Conservation (phyloP, 352 stramenopile genomes). For the Peronospora farinosa region DNA sequence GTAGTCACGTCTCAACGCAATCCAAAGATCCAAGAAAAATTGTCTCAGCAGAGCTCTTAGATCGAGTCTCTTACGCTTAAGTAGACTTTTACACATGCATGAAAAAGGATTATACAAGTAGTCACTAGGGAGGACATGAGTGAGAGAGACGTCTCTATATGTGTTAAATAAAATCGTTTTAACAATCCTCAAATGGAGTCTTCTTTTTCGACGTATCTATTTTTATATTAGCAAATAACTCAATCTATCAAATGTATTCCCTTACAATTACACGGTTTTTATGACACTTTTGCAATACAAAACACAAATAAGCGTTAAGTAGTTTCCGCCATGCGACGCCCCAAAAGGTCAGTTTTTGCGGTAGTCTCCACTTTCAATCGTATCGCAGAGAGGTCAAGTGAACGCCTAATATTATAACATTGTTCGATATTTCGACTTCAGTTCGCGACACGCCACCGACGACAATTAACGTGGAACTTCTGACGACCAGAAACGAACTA, state of each 20-base stretch:
- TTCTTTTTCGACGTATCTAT: not conserved
- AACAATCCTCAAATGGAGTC: not conserved
- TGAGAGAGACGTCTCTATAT: too few species aligned
- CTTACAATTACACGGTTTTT: not conserved
- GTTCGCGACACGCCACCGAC: constrained; percentile 20
- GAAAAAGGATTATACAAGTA: not conserved
- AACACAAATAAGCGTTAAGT: not conserved
- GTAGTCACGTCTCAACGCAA: not conserved
- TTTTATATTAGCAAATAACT: too few species aligned
- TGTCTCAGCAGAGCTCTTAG: not conserved
- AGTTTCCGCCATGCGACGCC: constrained; percentile 3
- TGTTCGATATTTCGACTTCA: constrained; percentile 22
- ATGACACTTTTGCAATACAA: not conserved
- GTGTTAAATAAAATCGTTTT: too few species aligned
- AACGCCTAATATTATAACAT: not conserved
- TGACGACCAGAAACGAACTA: not conserved
- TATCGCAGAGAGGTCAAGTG: constrained; percentile 1
- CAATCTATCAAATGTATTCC: not conserved
- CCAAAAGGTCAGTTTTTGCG: constrained; percentile 3
- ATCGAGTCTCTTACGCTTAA: not conserved
- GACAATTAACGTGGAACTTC: constrained; percentile 7
- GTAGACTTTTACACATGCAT: not conserved
- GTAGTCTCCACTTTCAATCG: not conserved
- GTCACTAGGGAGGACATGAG: too few species aligned
- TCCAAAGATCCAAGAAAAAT: not conserved